phyloP scores from a whole-genome alignment of 1,284 basidiomycete species.

The Austroboletus novae-zelandiae region DNA sequence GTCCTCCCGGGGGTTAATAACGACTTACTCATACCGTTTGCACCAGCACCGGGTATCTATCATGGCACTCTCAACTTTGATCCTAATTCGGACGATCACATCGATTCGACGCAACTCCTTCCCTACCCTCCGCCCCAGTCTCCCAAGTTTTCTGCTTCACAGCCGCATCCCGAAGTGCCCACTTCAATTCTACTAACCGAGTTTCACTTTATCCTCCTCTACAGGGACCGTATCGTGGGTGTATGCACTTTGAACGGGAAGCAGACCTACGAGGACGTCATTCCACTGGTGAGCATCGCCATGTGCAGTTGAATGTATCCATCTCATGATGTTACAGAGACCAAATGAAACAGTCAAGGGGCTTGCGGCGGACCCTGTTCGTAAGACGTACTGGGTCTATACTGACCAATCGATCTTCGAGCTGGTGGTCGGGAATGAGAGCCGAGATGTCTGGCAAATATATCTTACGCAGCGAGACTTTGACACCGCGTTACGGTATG shows the following conservation, averaged over 20 bases:
- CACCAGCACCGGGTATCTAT: slow-evolving; percentile 77
- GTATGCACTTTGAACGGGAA: slow-evolving; percentile 82
- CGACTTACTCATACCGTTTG: slow-evolving; percentile 7
- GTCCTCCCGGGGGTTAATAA: slow-evolving; percentile 16
- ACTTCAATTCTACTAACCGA: slow-evolving; percentile 84
- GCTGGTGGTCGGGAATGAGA: slow-evolving; percentile 84
- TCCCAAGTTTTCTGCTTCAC: slow-evolving; percentile 22
- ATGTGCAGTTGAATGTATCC: not conserved
- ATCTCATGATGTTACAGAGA: slow-evolving; percentile 47
- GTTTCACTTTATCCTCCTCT: slow-evolving; percentile 90
- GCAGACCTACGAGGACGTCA: slow-evolving; percentile 78
- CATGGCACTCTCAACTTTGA: slow-evolving; percentile 75
- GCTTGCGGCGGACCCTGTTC: slow-evolving; percentile 79
- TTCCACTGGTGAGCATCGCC: slow-evolving; percentile 66
- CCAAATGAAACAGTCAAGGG: slow-evolving; percentile 70
- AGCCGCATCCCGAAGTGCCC: slow-evolving; percentile 44
- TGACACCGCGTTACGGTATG: slow-evolving; percentile 76
- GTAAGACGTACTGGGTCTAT: slow-evolving; percentile 94
- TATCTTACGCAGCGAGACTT: slow-evolving; percentile 80
- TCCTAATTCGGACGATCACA: slow-evolving; percentile 67
- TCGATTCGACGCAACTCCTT: slow-evolving; percentile 72
- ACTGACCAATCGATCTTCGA: slow-evolving; percentile 91
- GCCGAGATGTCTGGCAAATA: slow-evolving; percentile 92
- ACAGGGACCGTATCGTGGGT: slow-evolving; percentile 75
- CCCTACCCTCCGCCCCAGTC: slow-evolving; percentile 55